These are phyloP conservation scores for Cyberlindnera japonica DNA, from an alignment of 805 yeast species.

Conservation along the genomic window DNA sequence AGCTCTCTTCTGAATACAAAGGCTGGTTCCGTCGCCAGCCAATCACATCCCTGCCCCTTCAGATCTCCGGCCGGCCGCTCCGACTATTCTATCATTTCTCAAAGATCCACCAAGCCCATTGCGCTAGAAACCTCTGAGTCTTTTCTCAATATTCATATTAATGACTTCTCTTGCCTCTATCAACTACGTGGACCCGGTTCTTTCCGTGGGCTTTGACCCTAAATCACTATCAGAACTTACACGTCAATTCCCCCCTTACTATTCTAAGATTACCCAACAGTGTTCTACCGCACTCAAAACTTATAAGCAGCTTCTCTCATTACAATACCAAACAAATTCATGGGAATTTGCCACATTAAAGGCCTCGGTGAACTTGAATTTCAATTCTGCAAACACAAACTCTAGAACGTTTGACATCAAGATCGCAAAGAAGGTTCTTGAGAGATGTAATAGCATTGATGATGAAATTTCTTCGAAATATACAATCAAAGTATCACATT, in stretches of 20 bases:
- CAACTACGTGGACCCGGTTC: slow-evolving; percentile 20
- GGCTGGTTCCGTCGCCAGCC: not conserved
- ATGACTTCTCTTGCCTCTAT: not conserved
- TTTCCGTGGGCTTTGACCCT: slow-evolving; percentile 14
- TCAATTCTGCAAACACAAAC: slow-evolving; percentile 14
- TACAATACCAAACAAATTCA: slow-evolving; percentile 28
- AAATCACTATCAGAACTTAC: slow-evolving; percentile 13
- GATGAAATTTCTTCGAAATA: slow-evolving; percentile 42
- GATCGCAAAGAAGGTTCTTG: slow-evolving; percentile 51
- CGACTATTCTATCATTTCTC: too few species aligned
- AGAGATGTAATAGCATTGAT: slow-evolving; percentile 44
- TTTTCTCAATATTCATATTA: not conserved
- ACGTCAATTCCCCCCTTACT: slow-evolving; percentile 10
- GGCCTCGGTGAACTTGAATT: slow-evolving; percentile 28
- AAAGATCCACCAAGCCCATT: too few species aligned
- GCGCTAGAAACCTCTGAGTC: too few species aligned
- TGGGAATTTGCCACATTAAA: slow-evolving; percentile 32
- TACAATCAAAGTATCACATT: slow-evolving; percentile 40
- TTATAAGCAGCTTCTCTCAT: slow-evolving; percentile 27
- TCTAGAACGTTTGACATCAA: slow-evolving; percentile 45
- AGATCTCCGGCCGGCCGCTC: not conserved
- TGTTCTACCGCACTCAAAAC: slow-evolving; percentile 28
- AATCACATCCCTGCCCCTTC: not conserved
- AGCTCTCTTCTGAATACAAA: not conserved
- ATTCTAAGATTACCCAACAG: slow-evolving; percentile 21